Conservation (phyloP, 1,284 basidiomycete species). For the Apiotrichum brassicae region DNA sequence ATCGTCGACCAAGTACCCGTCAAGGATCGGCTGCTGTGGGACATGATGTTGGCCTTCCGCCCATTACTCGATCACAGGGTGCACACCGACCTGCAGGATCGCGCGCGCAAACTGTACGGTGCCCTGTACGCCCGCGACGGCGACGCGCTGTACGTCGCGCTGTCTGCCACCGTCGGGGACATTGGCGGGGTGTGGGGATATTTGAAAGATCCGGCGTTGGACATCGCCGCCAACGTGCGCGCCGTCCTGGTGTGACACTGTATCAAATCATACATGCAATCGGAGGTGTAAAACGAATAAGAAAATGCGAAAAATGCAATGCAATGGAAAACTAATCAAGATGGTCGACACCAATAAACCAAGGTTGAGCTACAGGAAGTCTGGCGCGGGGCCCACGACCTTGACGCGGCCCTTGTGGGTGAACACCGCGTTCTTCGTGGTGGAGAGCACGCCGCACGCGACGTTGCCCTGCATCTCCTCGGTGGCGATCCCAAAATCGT, state of each 20-base stretch:
- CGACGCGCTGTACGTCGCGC: conserved; percentile 74
- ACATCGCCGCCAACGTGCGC: conserved; percentile 5
- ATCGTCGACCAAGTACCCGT: conserved; percentile 59
- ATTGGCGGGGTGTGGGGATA: conserved; percentile 27
- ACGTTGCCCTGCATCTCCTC: conserved; percentile 59
- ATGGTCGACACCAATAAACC: no score
- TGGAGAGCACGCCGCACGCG: conserved; percentile 57
- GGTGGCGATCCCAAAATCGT: conserved; percentile 59
- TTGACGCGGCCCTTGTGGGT: conserved; percentile 48
- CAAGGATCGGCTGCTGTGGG: conserved; percentile 67
- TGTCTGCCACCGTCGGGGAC: conserved; percentile 53
- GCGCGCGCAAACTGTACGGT: conserved; percentile 60
- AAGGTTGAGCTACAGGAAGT: conserved; percentile 5
- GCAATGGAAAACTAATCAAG: no score
- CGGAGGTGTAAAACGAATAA: no score
- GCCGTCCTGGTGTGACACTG: background rate
- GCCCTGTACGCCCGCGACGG: conserved; percentile 58
- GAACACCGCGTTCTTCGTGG: conserved; percentile 51
- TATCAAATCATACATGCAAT: background rate
- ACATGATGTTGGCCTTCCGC: conserved; percentile 64
- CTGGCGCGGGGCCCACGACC: conserved; percentile 46
- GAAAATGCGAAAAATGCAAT: no score
- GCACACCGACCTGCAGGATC: conserved; percentile 65
- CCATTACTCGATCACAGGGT: conserved; percentile 62
- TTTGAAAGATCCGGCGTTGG: conserved; percentile 24